Evolutionary conservation across 192 early-diverging fungal genomes (phyloP), one percentile per base, ranked within the genome.

Genomic region (Chytriomyces hyalinus): DNA sequence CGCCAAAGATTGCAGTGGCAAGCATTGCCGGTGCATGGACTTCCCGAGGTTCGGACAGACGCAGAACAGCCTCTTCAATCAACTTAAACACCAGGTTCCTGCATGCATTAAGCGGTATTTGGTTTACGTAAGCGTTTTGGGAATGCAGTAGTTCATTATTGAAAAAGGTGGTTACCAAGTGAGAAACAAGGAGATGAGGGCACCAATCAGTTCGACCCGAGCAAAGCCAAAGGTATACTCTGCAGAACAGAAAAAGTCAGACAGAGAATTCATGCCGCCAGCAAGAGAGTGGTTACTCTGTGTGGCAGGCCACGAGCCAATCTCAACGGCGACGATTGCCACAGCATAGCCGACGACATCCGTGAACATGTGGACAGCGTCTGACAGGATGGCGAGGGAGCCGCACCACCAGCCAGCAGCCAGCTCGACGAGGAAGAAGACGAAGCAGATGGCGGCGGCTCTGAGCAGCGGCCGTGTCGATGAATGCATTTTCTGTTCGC

Each of bases 331-430:
- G 0, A 45, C 71, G 13, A 73, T 28, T 8, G 71, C 57, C 10
- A 73, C 71, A 7, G 63, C 53, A 53, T 81, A 82, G 60, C 89
- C 87, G 13, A 95, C 78, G 6, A 95, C 84, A 84, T 78, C 95
- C 62, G 90, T 92, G 59, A 95, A 83, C 93, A 95, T 94, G 81
- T 96, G 95, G 85, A 92, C 95, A 15, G 93, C 91, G 83, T 96
- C 95, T 7, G 92, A 92, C 17, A 96, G 83, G 28, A 96, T 83
- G 1, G 94, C 92, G 57, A 96, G 85, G 28, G 93, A 94, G 49
- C 88, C 87, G 0, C 90, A 88, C 73, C 87, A 80, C 67, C 90
- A 90, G 5, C 95, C 95, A 65, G 93, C 87, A 6, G 92, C 84
- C 36, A 95, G 87, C 80, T 96, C 93, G 15, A 88, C 80, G 49